phyloP scores from a whole-genome alignment of 495 filamentous ascomycete genomes.

The Hyaloscypha finlandica region DNA sequence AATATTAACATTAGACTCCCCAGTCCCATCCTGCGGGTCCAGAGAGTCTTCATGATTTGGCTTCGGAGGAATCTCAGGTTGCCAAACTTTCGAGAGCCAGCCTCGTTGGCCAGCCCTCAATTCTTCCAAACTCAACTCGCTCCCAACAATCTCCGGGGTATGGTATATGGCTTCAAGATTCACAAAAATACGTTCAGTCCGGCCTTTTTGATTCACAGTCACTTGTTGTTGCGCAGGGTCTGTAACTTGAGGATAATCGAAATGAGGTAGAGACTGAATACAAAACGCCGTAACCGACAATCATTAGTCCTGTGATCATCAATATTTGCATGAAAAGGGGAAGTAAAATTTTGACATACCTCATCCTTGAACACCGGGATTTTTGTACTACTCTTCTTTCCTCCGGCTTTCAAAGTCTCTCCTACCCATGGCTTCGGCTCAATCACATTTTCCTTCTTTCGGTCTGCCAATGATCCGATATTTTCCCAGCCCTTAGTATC shows the following conservation, averaged over 20 bases:
- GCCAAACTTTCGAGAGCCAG: conserved; percentile 75
- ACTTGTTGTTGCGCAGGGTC: conserved; percentile 63
- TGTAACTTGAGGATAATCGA: conserved; percentile 39
- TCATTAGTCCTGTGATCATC: conserved; percentile 98
- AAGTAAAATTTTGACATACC: conserved; percentile 64
- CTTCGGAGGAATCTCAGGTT: conserved; percentile 56
- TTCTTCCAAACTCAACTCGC: conserved; percentile 89
- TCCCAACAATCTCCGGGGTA: conserved; percentile 61
- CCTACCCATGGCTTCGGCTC: conserved; percentile 91
- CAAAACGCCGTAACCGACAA: conserved; percentile 58
- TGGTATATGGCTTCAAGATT: conserved; percentile 85
- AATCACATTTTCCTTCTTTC: conserved; percentile 90
- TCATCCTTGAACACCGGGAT: conserved; percentile 93
- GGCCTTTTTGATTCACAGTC: conserved; percentile 74
- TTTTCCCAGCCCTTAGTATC: conserved; percentile 82
- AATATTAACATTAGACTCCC: conserved; percentile 7
- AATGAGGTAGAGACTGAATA: conserved; percentile 56
- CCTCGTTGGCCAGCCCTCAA: conserved; percentile 77
- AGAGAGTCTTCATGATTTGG: conserved; percentile 70
- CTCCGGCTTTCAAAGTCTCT: conserved; percentile 85
- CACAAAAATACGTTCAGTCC: conserved; percentile 82
- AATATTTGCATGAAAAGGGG: conserved; percentile 62
- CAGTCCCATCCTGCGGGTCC: conserved; percentile 60
- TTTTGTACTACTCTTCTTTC: conserved; percentile 75
- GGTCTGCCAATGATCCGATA: conserved; percentile 80